Conservation (phyloP, 2,329 filamentous ascomycete genomes). For the Ophiostoma piceae region DNA sequence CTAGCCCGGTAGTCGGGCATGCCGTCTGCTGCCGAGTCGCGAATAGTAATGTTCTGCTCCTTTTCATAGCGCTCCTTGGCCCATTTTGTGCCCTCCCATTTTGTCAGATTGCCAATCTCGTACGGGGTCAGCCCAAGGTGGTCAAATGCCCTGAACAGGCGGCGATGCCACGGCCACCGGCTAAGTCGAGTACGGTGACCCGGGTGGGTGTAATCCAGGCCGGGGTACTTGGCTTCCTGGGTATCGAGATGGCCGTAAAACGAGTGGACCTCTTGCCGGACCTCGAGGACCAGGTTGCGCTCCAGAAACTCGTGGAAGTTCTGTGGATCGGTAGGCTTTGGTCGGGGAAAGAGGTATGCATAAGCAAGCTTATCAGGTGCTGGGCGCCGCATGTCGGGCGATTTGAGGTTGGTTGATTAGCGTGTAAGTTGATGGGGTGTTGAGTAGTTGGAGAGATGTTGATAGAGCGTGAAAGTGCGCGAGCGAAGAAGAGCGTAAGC, state of each 20-base stretch:
- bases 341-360: constrained; percentile 65
- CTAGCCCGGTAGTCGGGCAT: constrained; percentile 54
- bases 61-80: constrained; percentile 74
- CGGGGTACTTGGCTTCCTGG: constrained; percentile 74
- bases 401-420: not conserved
- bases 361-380: constrained; percentile 68
- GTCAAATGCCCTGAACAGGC: constrained; percentile 72
- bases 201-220: constrained; percentile 68
- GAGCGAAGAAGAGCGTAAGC: not conserved
- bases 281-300: constrained; percentile 67
- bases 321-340: constrained; percentile 61
- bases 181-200: constrained; percentile 73
- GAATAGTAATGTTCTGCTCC: constrained; percentile 64
- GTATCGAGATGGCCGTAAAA: constrained; percentile 77
- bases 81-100: constrained; percentile 81
- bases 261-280: constrained; percentile 69
- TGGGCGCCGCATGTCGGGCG: constrained; percentile 61
- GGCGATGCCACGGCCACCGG: constrained; percentile 70
- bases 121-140: constrained; percentile 59
- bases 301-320: constrained; percentile 67
- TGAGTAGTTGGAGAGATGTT: not conserved
- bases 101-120: constrained; percentile 67
- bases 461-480: not conserved
- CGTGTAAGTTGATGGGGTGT: not conserved
- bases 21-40: constrained; percentile 65